Evolutionary conservation across 1,284 basidiomycete species (phyloP).

Genomic region (Irpex rosettiformis): DNA sequence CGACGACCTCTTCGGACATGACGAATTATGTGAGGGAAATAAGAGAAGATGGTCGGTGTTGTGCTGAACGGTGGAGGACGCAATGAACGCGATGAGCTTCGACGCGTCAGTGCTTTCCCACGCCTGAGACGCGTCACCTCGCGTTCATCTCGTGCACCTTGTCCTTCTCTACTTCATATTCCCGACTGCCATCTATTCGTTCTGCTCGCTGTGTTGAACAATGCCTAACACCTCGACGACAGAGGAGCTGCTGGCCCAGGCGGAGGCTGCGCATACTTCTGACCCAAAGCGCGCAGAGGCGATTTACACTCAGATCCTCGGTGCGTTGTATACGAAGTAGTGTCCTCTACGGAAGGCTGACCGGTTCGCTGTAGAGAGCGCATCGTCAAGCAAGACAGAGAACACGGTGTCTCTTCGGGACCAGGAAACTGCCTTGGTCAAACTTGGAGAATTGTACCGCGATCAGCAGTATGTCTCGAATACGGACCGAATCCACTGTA

Average conservation of each 20-base stretch:
- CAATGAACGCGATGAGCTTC: constrained; percentile 14
- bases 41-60: not conserved
- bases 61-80: not conserved
- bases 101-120: constrained; percentile 34
- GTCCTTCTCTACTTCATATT: constrained; percentile 9
- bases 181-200: constrained; percentile 9
- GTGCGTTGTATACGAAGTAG: constrained; percentile 23
- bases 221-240: constrained; percentile 32
- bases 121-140: constrained; percentile 40
- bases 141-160: constrained; percentile 14
- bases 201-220: constrained; percentile 14
- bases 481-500: not conserved
- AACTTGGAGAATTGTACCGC: constrained; percentile 85
- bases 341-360: constrained; percentile 11
- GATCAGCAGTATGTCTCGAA: constrained; percentile 68
- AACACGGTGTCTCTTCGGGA: constrained; percentile 65
- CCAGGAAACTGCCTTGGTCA: constrained; percentile 85
- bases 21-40: not conserved
- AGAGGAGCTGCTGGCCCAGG: constrained; percentile 49
- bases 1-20: constrained; percentile 80
- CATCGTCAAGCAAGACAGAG: constrained; percentile 27
- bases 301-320: constrained; percentile 69
- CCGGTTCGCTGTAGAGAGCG: constrained; percentile 13
- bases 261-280: constrained; percentile 36
- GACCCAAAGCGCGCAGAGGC: constrained; percentile 54